These are phyloP conservation scores for Fusarium guadeloupense DNA, from an alignment of 2,329 filamentous ascomycete species.

Conservation along the genomic window DNA sequence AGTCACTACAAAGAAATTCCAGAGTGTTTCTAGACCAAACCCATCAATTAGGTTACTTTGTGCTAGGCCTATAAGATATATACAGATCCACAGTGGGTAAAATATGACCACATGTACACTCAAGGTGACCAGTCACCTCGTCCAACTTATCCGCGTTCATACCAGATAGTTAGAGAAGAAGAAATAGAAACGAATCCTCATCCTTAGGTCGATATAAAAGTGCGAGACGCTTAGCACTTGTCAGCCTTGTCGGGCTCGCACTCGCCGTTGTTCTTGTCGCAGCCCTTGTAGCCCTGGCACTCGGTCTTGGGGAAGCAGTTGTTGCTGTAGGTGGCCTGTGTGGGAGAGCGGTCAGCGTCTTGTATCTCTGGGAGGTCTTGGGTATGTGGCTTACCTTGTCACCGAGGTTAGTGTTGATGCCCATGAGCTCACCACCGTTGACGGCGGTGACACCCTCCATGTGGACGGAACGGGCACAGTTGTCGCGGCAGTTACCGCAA, in stretches of 20 bases:
- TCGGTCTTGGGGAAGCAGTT: conserved; percentile 40
- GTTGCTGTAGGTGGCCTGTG: conserved; percentile 40
- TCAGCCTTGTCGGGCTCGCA: conserved; percentile 42
- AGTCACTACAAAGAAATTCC: neutral
- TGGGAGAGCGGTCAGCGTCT: conserved; percentile 2
- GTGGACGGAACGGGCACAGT: conserved; percentile 54
- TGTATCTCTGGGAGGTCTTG: neutral
- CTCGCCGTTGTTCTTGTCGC: conserved; percentile 41
- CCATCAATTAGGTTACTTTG: too few species aligned
- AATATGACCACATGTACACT: neutral
- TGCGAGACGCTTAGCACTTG: conserved; percentile 36
- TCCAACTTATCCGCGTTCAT: neutral
- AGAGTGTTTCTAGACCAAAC: too few species aligned
- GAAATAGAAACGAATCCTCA: neutral
- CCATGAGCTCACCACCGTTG: conserved; percentile 52
- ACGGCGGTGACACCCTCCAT: conserved; percentile 52
- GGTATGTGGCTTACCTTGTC: conserved; percentile 30
- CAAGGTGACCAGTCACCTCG: conserved; percentile 2
- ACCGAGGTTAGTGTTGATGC: conserved; percentile 52
- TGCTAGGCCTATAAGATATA: neutral
- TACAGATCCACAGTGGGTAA: neutral
- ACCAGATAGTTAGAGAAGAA: neutral
- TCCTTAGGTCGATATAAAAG: neutral
- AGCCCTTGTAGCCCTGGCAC: conserved; percentile 43
- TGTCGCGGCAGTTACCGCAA: conserved; percentile 42